phyloP scores from a whole-genome alignment of 2,329 filamentous ascomycete genomes.

The Exophiala alcalophila region DNA sequence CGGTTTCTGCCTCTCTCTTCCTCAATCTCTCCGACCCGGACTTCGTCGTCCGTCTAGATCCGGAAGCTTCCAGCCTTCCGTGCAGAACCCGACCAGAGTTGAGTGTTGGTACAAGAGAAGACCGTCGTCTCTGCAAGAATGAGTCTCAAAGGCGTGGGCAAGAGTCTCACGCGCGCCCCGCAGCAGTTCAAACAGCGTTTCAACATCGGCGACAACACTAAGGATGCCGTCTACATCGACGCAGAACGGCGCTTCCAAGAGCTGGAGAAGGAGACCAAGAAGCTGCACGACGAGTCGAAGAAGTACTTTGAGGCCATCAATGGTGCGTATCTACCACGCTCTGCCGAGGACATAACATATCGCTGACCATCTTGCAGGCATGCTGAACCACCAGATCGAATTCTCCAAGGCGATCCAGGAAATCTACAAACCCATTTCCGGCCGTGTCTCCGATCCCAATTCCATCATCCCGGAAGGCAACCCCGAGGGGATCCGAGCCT shows the following conservation, averaged over 20 bases:
- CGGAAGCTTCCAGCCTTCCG: no score
- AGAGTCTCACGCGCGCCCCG: slow-evolving; percentile 83
- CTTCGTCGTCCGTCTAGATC: no score
- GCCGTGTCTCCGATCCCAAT: slow-evolving; percentile 88
- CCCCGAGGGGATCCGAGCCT: slow-evolving; percentile 86
- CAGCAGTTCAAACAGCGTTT: slow-evolving; percentile 89
- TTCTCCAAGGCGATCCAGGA: slow-evolving; percentile 95
- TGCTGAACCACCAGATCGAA: slow-evolving; percentile 96
- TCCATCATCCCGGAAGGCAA: slow-evolving; percentile 80
- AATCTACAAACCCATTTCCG: slow-evolving; percentile 97
- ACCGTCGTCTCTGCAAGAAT: slow-evolving; percentile 50
- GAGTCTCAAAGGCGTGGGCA: slow-evolving; percentile 97
- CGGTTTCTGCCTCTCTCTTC: no score
- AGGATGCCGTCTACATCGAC: slow-evolving; percentile 91
- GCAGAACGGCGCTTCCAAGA: slow-evolving; percentile 91
- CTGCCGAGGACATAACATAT: neutral
- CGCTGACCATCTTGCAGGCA: slow-evolving; percentile 52
- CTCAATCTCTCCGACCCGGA: no score
- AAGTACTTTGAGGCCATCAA: slow-evolving; percentile 99
- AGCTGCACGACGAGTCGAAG: slow-evolving; percentile 91
- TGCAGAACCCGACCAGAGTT: neutral
- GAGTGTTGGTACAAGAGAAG: neutral
- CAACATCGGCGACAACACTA: slow-evolving; percentile 92
- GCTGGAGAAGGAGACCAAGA: slow-evolving; percentile 93
- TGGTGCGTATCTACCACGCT: slow-evolving; percentile 47